Base-by-base conservation (phyloP, 805 yeast species). In the Monosporozyma unispora region DNA sequence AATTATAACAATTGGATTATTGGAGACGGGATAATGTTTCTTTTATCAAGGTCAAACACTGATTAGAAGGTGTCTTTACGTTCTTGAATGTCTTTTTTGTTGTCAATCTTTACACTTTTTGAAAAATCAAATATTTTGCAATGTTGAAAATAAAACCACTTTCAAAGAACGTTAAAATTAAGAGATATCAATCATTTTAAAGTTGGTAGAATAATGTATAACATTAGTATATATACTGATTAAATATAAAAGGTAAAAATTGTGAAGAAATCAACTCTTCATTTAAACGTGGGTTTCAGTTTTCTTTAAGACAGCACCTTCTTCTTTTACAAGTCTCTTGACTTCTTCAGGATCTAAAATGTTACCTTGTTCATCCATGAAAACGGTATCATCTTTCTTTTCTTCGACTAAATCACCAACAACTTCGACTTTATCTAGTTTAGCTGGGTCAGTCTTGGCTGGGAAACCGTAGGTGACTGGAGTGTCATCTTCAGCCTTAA, bases 321-420 rank as follows among this genome's bases (percentile, higher is more conserved):
- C 57, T 47, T 62, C 56, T 18, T 59, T 52, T 27, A 64, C 48
- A 16, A 63, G 42, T 28, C 48, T 53, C 48, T 57, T 59, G n/a
- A 61, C 70, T 43, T 56, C 60, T 29, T 61, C 68, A n/a, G 61
- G 57, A 44, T 63, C 64, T 44, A 71, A 45, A 38, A 57, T 59
- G 48, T 71, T 69, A 42, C 75, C 75, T 44, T 65, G 49, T 47
- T 62, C 65, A 48, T 70, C 75, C 22, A 66, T 58, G 51, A 70
- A 71, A 39, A 63, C 66, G 41, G 62, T 38, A n/a, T 48, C 48
- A 9, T 48, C 52, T 19, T 51, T 57, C 33, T 51, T 50, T 45
- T 49, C 29, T 42, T n/a, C 14, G 6, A 48, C 48, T 40, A 52
- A 51, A 1, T 52, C 57, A 28, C 47, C 53, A 25, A 46, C 52